Percentiles rank a stretch among this genome's conserved stretches.
Conservation (phyloP, 2,329 filamentous ascomycete genomes). For the Fusarium drepaniforme region DNA sequence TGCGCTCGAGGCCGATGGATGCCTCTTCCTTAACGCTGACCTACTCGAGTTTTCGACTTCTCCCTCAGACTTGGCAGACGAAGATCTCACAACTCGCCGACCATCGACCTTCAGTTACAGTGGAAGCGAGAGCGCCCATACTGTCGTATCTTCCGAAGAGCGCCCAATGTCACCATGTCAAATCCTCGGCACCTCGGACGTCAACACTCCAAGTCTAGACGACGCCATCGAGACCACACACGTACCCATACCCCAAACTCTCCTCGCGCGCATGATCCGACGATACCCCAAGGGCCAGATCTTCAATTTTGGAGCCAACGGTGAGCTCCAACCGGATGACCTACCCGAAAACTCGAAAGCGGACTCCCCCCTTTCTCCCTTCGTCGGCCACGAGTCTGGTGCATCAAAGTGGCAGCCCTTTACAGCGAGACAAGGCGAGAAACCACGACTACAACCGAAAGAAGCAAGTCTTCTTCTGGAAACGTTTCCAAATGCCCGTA, state of each 20-base stretch:
- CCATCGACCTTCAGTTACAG: conserved; percentile 20
- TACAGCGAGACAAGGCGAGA: neutral
- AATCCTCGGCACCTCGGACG: conserved; percentile 16
- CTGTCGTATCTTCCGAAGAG: conserved; percentile 22
- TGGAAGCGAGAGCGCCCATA: conserved; percentile 21
- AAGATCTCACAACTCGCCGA: conserved; percentile 13
- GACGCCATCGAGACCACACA: conserved; percentile 23
- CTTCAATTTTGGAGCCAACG: conserved; percentile 58
- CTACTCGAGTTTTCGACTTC: conserved; percentile 41
- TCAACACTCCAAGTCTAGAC: neutral
- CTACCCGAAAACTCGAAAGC: conserved; percentile 38
- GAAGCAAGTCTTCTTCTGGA: conserved; percentile 45
- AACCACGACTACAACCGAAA: conserved; percentile 17
- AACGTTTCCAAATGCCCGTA: conserved; percentile 58
- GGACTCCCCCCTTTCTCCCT: neutral
- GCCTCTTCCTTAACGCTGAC: conserved; percentile 50
- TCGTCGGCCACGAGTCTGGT: neutral
- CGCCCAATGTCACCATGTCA: conserved; percentile 19
- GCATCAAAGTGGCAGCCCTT: neutral
- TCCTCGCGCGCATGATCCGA: conserved; percentile 56
- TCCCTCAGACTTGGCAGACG: conserved; percentile 14
- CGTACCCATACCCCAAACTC: conserved; percentile 50
- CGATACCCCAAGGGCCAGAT: conserved; percentile 60
- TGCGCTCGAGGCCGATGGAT: conserved; percentile 55
- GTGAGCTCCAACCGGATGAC: conserved; percentile 49